Base-by-base conservation (phyloP, 495 filamentous ascomycete species). In the Penicillium tannophilum region DNA sequence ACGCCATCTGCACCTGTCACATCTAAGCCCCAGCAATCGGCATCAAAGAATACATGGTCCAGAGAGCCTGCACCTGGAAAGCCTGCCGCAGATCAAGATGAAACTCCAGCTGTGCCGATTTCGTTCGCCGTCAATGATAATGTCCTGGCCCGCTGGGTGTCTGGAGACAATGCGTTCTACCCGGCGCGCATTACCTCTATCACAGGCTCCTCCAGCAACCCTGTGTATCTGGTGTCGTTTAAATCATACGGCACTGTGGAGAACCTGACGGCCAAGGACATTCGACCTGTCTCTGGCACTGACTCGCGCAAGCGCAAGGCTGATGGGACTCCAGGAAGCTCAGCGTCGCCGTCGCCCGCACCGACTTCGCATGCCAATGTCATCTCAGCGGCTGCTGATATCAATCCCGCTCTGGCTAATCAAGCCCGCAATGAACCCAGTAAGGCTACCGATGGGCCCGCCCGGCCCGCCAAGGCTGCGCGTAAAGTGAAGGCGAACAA, bases 141-240 rank as follows among this genome's bases (percentile, higher is more conserved):
- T 31, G 90, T 97, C 39, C 79, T 95, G 70, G 94, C 93, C 24
- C 90, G 90, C 70, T 98, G 92, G 92, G 77, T 88, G 35, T 89
- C 90, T 4, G 93, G 91, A 43, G 94, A 98, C 71, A 90, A 90
- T 66, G 81, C 82, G 8, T 96, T 93, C 80, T 98, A 98, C 77
- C 89, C 90, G 31, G 94, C 95, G 41, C 86, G 90, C 57, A 95
- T 98, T 74, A 94, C 89, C 17, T 92, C 90, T 31, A 93, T 96
- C 62, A 97, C 93, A 39, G 94, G 94, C 60, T 94, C 91, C 5
- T 87, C 88, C 19, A 88, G 85, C 53, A 88, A 88, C 35, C 95
- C 93, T 16, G 87, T 97, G 51, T 98, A 97, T 70, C 87, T 90
- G 50, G 93, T 98, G 60, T 93, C 88, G 52, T 98, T 98, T 81